Evolutionary conservation across 1,139 yeast species (phyloP).

Genomic region (Candida neerlandica): DNA sequence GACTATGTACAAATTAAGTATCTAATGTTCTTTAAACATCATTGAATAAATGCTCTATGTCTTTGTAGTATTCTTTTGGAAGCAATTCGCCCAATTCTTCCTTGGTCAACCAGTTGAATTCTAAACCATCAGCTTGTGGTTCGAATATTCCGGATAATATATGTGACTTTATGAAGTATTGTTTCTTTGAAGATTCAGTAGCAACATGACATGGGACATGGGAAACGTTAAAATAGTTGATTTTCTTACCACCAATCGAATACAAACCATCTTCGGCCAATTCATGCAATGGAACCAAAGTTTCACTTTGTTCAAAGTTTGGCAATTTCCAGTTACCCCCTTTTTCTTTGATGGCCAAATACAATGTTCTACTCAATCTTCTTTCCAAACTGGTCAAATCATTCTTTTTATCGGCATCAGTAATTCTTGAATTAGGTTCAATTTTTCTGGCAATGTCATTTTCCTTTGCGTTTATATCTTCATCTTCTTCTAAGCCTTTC

Average conservation of each 20-base stretch:
- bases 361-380: slow-evolving; percentile 75
- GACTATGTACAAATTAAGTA: slow-evolving; percentile 10
- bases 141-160: slow-evolving; percentile 84
- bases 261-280: slow-evolving; percentile 78
- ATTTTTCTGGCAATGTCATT: slow-evolving; percentile 71
- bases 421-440: slow-evolving; percentile 67
- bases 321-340: slow-evolving; percentile 76
- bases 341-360: slow-evolving; percentile 59
- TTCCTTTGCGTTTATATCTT: slow-evolving; percentile 24
- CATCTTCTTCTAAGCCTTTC: slow-evolving; percentile 41
- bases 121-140: slow-evolving; percentile 40
- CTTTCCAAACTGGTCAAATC: slow-evolving; percentile 77
- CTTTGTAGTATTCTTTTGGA: slow-evolving; percentile 54
- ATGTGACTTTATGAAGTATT: slow-evolving; percentile 83
- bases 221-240: slow-evolving; percentile 90
- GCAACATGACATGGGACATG: slow-evolving; percentile 78
- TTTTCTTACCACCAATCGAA: slow-evolving; percentile 68
- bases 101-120: slow-evolving; percentile 80
- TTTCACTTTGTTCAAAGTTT: slow-evolving; percentile 43
- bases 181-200: slow-evolving; percentile 33
- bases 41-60: slow-evolving; percentile 55
- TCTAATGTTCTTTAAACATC: slow-evolving; percentile 31
- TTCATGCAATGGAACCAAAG: slow-evolving; percentile 58
- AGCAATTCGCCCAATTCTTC: slow-evolving; percentile 70
- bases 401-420: slow-evolving; percentile 70